Base-by-base conservation (phyloP, 768 basidiomycete genomes). In the Amanita phalloides region DNA sequence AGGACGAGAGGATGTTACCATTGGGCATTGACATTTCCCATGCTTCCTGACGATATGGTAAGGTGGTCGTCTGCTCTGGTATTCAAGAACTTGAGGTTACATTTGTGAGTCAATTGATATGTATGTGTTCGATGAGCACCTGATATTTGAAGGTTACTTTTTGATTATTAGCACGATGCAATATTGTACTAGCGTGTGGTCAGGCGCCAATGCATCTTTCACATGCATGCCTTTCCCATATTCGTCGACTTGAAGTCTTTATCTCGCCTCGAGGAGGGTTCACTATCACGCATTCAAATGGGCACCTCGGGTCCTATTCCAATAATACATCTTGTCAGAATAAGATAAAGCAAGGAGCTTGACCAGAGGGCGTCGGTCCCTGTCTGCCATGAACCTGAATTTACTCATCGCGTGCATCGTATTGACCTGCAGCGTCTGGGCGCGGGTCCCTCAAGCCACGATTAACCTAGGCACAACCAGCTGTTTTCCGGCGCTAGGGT, bases 1-100 rank as follows among this genome's bases (percentile, higher is more conserved):
- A 66, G 53, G 79, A 84, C 58, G 64, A 62, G 48, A 69, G 63
- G 8, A 76, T 83, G 72, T 63, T 84, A 49, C 82, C 84, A 9
- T 66, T 86, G 1, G 81, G 82, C 30, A 61, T 79, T 45, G 66
- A 72, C 51, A 48, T 60, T 6, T 54, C 60, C 9, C 56, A 64
- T 48, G 30, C 58, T 17, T 26, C 49, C 4, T 58, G 46, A 59
- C n/a, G 10, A 17, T 6, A 25, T 33, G 4, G 33, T 33, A 13
- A 33, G 13, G 33, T 32, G 32, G 32, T 11, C 11, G 9, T 32
- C 10, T 32, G 3, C 10, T 32, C 3, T 32, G 10, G 11, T 33
- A 33, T 33, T 33, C 13, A 13, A 33, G 11, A 13, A 33, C 33
- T 2, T 13, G 11, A 13, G 33, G n/a, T 23, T 14, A 4, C 23